Base-by-base conservation (phyloP, 352 stramenopile genomes). In the Halophytophthora polymorphica region DNA sequence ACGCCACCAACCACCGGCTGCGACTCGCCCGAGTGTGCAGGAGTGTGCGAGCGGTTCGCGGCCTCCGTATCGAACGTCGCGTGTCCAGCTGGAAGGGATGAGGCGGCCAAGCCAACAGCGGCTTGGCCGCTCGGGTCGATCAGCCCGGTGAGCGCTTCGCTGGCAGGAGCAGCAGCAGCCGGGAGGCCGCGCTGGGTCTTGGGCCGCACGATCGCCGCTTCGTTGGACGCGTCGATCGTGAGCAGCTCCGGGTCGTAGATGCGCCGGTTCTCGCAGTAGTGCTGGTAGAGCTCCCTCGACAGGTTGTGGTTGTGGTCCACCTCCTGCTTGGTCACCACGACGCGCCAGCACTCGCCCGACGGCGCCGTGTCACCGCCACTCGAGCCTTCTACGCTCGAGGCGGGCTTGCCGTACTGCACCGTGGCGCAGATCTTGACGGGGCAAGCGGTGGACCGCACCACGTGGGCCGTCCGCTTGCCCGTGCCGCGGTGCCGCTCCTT, bases 361-460 rank as follows among this genome's bases (percentile, higher is more conserved):
- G 25, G 45, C 13, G 29, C 11, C 15, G 17, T n/a, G 25, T 45
- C 31, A 22, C 18, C 21, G 7, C 19, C 25, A 31, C 25, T 31
- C 25, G 25, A 31, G 25, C 25, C 25, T 31, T 31, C 25, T 31
- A 31, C 17, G 11, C 40, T 38, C 40, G 51, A 45, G 2, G 56
- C 40, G 1, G 42, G 31, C 38, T 66, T 65, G 10, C 80, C 47
- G 37, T 73, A 88, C 47, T 89, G 80, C 12, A 91, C 56, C 0
- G 80, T 91, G 17, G 77, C 77, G 43, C 80, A 91, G n/a, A 91
- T 83, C 49, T 91, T 91, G 13, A 86, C 80, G 0, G 80, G 80
- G 41, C 80, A 91, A 7, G 64, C 52, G 0, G 80, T 91, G 1
- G 80, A 91, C 12, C 77, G 73, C 5, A 87, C 71, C 12, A 76